These are phyloP conservation scores for Rhizophora apiculata DNA, from an alignment of 345 rosid genomes.

Conservation along the genomic window DNA sequence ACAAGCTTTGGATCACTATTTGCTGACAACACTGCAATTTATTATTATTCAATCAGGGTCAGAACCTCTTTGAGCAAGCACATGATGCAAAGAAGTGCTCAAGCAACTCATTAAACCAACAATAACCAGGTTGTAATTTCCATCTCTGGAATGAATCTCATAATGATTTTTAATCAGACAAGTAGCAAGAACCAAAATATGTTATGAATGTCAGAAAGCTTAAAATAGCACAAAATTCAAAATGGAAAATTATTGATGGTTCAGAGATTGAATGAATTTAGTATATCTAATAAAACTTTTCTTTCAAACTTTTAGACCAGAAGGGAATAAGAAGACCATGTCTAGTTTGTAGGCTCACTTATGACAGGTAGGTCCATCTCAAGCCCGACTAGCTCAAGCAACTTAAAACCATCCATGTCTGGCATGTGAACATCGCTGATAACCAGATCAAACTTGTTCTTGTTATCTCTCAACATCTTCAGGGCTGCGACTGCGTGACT, in stretches of 20 bases:
- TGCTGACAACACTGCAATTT: slow-evolving; percentile 31
- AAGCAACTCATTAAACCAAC: neutral
- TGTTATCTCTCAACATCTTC: slow-evolving; percentile 63
- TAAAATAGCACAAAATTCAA: neutral
- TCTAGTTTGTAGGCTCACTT: slow-evolving; percentile 39
- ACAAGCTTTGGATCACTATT: slow-evolving; percentile 36
- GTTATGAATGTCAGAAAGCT: neutral
- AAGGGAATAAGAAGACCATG: slow-evolving; percentile 3
- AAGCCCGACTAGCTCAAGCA: slow-evolving; percentile 79
- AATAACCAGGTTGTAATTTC: neutral
- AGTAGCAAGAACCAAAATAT: neutral
- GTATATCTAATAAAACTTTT: neutral
- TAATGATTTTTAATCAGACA: neutral
- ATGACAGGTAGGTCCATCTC: slow-evolving; percentile 86
- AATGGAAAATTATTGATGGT: neutral
- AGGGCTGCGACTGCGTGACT: slow-evolving; percentile 54
- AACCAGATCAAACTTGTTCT: slow-evolving; percentile 65
- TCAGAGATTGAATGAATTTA: neutral
- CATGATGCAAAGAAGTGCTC: neutral
- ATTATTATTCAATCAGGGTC: neutral
- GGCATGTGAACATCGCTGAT: slow-evolving; percentile 86
- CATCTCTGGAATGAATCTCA: slow-evolving; percentile 3
- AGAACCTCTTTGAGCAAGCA: neutral
- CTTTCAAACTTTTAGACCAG: neutral
- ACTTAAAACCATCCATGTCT: slow-evolving; percentile 80